A percentile compares a stretch with the other conserved stretches of the same genome.
Conservation (phyloP, 805 yeast genomes). For the Yarrowia sp. region DNA sequence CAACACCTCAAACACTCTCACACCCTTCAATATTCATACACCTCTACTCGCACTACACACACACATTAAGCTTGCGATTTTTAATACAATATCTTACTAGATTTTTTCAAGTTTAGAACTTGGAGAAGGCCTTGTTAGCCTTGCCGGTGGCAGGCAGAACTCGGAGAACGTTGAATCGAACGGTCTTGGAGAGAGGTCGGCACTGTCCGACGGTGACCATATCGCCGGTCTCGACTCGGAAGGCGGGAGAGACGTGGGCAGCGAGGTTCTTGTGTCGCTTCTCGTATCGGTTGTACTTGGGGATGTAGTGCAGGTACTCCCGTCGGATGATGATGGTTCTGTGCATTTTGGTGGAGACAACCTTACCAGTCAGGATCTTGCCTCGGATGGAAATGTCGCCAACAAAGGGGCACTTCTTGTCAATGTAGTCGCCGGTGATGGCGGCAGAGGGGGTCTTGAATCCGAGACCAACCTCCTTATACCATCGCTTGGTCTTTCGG, state of each 20-base stretch:
- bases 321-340: constrained; percentile 99
- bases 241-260: constrained; percentile 99
- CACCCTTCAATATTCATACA: no score
- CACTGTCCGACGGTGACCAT: constrained; percentile 99
- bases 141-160: constrained; percentile 88
- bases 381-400: constrained; percentile 99
- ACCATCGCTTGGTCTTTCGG: constrained; percentile 99
- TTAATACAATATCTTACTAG: constrained; percentile 38
- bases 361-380: constrained; percentile 98
- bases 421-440: constrained; percentile 98
- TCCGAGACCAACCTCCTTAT: constrained; percentile 99
- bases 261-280: constrained; percentile 99
- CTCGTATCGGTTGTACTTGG: constrained; percentile 99
- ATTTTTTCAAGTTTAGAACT: constrained; percentile 69
- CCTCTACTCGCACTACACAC: no score
- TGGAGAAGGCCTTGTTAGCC: constrained; percentile 89
- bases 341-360: constrained; percentile 99
- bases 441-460: constrained; percentile 99
- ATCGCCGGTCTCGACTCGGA: constrained; percentile 99
- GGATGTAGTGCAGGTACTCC: constrained; percentile 99
- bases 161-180: constrained; percentile 99
- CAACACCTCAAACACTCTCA: no score
- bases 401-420: constrained; percentile 99
- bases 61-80: constrained; percentile 3
- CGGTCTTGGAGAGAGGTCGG: constrained; percentile 99